Evolutionary conservation across 495 filamentous ascomycete genomes (phyloP).

Genomic region (Daldinia childiae): DNA sequence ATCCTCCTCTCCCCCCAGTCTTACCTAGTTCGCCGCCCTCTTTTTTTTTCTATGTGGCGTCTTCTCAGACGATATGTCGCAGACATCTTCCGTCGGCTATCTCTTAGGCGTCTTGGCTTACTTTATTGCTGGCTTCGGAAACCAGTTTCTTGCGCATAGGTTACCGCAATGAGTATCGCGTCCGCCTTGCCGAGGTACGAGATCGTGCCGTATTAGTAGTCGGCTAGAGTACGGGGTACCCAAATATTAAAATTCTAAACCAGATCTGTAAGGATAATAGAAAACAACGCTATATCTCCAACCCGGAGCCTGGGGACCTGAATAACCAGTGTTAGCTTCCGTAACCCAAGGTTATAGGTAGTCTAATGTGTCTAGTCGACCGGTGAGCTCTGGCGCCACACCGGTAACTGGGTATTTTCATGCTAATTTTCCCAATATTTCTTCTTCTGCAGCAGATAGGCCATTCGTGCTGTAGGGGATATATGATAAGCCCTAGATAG

Average conservation of each 20-base stretch:
- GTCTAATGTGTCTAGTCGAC: neutral
- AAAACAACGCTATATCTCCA: neutral
- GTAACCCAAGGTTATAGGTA: neutral
- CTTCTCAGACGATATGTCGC: neutral
- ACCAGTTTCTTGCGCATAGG: neutral
- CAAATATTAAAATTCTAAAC: too few species aligned
- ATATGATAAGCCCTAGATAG: neutral
- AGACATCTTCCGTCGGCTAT: neutral
- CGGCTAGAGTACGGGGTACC: neutral
- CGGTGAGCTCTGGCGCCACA: neutral
- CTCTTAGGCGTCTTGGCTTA: neutral
- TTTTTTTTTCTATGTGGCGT: neutral
- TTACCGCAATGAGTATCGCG: neutral
- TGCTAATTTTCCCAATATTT: neutral
- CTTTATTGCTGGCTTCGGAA: neutral
- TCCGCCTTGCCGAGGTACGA: neutral
- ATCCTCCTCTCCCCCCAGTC: neutral
- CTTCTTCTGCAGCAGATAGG: slow-evolving; percentile 14
- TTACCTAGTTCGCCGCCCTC: neutral
- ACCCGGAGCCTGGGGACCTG: neutral
- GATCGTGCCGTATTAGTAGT: neutral
- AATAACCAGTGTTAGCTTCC: neutral
- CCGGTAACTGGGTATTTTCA: neutral
- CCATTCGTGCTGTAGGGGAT: slow-evolving; percentile 10
- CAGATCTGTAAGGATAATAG: neutral